phyloP scores from a whole-genome alignment of 192 early-diverging fungal genomes.

The Rhizophagus clarus region DNA sequence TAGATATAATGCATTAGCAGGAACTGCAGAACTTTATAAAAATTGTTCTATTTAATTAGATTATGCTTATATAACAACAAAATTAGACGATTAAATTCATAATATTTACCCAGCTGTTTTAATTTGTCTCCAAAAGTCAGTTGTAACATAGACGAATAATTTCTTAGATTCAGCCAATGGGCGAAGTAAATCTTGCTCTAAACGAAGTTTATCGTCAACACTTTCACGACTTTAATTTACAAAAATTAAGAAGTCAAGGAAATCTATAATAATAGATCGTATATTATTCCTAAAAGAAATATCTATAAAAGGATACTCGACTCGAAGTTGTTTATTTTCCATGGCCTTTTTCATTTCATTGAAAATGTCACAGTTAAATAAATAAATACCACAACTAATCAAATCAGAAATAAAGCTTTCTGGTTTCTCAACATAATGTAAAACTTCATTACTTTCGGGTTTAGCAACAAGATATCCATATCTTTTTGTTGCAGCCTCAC shows the following conservation, averaged over 20 bases:
- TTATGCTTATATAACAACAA: not conserved
- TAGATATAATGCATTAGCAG: slow-evolving; percentile 92
- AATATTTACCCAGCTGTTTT: slow-evolving; percentile 79
- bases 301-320: slow-evolving; percentile 12
- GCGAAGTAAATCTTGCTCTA: slow-evolving; percentile 94
- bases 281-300: not conserved
- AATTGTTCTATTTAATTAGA: not conserved
- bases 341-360: slow-evolving; percentile 79
- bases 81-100: not conserved
- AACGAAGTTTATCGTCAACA: slow-evolving; percentile 69
- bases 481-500: slow-evolving; percentile 75
- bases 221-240: slow-evolving; percentile 39
- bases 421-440: slow-evolving; percentile 99
- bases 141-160: slow-evolving; percentile 84
- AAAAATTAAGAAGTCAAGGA: not conserved
- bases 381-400: slow-evolving; percentile 93
- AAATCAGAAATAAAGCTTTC: slow-evolving; percentile 93
- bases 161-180: slow-evolving; percentile 80
- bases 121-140: slow-evolving; percentile 95
- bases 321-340: slow-evolving; percentile 54
- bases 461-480: slow-evolving; percentile 96
- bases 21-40: slow-evolving; percentile 76
- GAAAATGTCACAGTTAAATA: slow-evolving; percentile 91
- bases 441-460: slow-evolving; percentile 82
- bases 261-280: not conserved